Conservation (phyloP, 768 basidiomycete species). For the Steccherinum ochraceum region DNA sequence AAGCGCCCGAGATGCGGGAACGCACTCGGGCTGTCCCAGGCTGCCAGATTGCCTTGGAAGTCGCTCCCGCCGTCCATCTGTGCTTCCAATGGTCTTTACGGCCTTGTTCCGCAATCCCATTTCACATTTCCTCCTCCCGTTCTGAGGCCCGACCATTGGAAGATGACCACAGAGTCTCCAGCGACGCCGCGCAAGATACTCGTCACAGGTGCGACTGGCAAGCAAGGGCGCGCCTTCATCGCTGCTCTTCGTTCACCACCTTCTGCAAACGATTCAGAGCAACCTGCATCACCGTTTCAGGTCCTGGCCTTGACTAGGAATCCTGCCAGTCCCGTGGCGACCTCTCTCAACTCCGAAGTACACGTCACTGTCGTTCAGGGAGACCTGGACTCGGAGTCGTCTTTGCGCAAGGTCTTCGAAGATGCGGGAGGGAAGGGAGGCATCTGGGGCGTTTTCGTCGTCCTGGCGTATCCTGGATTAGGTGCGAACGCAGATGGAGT, state of each 20-base stretch:
- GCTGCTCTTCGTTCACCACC: neutral
- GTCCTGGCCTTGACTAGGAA: constrained; percentile 33
- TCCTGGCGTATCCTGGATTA: constrained; percentile 34
- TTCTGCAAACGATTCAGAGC: neutral
- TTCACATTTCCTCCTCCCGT: too few species aligned
- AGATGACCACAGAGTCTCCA: neutral
- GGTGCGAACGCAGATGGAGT: constrained; percentile 34
- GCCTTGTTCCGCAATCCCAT: too few species aligned
- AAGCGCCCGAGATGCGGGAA: too few species aligned
- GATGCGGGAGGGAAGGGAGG: constrained; percentile 23
- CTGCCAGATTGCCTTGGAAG: too few species aligned
- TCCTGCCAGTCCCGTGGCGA: constrained; percentile 22
- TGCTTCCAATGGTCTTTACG: too few species aligned
- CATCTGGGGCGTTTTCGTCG: constrained; percentile 35
- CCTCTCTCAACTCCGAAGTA: constrained; percentile 14
- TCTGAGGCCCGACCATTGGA: too few species aligned
- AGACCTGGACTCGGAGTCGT: constrained; percentile 24
- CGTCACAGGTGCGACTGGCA: constrained; percentile 6
- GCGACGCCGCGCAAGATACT: constrained; percentile 1
- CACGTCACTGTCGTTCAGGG: constrained; percentile 30
- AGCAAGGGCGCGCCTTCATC: constrained; percentile 3
- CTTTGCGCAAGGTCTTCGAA: constrained; percentile 30
- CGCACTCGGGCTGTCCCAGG: too few species aligned
- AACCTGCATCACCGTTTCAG: constrained; percentile 19
- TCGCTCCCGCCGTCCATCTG: too few species aligned